These are phyloP conservation scores for Rusavskia elegans DNA, from an alignment of 495 filamentous ascomycete genomes.

Conservation along the genomic window DNA sequence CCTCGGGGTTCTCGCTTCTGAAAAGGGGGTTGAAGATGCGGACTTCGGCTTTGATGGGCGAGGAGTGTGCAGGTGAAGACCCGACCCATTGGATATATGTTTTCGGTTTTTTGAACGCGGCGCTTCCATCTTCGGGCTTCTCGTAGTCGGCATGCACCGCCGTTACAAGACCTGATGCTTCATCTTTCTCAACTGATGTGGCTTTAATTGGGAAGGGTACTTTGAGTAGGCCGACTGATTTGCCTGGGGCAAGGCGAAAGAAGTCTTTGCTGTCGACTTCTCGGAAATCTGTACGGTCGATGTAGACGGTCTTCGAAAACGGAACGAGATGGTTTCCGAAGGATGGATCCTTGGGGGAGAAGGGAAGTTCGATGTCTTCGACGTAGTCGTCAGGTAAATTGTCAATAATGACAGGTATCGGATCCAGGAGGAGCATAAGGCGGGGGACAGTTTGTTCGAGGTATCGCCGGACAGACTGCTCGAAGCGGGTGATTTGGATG, in stretches of 20 bases:
- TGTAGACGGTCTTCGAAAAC: conserved; percentile 77
- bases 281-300: conserved; percentile 85
- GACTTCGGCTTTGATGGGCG: conserved; percentile 59
- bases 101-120: conserved; percentile 56
- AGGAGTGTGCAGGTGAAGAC: conserved; percentile 36
- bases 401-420: conserved; percentile 55
- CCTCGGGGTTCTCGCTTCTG: conserved; percentile 63
- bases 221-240: conserved; percentile 76
- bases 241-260: conserved; percentile 86
- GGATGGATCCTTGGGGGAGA: conserved; percentile 50
- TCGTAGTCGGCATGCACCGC: conserved; percentile 50
- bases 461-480: conserved; percentile 63
- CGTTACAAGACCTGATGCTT: conserved; percentile 47
- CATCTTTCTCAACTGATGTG: conserved; percentile 57
- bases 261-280: conserved; percentile 71
- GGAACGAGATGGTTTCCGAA: conserved; percentile 48
- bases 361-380: conserved; percentile 48
- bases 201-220: conserved; percentile 72
- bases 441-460: conserved; percentile 74
- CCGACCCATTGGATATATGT: conserved; percentile 86
- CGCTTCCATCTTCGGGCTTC: conserved; percentile 29
- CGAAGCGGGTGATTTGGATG: conserved; percentile 35
- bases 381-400: conserved; percentile 53
- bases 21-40: conserved; percentile 74
- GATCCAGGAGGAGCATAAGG: conserved; percentile 63